Base-by-base conservation (phyloP, 768 basidiomycete genomes). In the Polyporus arcularius region DNA sequence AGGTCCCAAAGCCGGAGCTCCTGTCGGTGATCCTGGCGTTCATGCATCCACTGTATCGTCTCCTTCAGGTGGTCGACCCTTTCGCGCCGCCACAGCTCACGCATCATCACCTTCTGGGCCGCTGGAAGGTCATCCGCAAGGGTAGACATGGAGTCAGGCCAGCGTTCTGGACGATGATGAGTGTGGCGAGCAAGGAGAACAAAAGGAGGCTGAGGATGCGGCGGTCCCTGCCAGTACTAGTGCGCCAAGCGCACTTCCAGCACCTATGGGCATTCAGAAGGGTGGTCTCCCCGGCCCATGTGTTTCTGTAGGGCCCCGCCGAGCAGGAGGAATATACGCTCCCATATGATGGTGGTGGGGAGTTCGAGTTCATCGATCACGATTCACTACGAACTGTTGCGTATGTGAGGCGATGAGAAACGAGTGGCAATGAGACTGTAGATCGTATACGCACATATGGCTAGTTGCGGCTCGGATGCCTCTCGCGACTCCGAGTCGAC, bases 101-200 rank as follows among this genome's bases (percentile, higher is more conserved):
- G 56, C 6, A 55, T 45, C 15, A 14, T 41, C 10, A 42, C 52
- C 45, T 62, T 62, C 48, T 58, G 31, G 5, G 52, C 15, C 1
- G 53, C 52, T 21, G 61, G 26, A 10, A 62, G 31, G 40, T 62
- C 61, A 41, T 62, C 54, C 14, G 53, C 52, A 2, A 57, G 56
- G 53, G 56, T 59, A 28, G 48, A 26, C 1, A 26, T 26, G 21
- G 43, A 8, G 52, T 15, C 21, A 53, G n/a, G 26, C 58, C 58
- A 16, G 42, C 14, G 50, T 63, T 59, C 42, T 63, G 57, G 15
- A 39, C 42, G 43, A 63, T 16, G 41, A 63, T 55, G 48, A 58
- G 21, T 16, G 30, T 26, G 18, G 50, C 3, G n/a, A 47, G 16
- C 31, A 55, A 10, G 9, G 38, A 42, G 38, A 41, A 14, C 42